phyloP scores from a whole-genome alignment of 257 asterid genomes.

The Primulina eburnea region DNA sequence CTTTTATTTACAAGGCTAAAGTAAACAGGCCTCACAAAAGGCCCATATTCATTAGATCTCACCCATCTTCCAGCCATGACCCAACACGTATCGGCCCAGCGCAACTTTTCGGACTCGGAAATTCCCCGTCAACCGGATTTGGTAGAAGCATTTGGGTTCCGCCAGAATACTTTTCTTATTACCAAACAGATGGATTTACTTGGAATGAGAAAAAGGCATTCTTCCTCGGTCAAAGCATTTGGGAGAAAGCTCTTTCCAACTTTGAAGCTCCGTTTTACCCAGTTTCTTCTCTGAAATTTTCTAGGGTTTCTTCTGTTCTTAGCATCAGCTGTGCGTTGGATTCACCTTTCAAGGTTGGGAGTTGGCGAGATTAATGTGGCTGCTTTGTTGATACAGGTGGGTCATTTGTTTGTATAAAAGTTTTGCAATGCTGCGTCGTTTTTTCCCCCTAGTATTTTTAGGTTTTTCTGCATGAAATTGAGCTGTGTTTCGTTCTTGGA shows the following conservation, averaged over 20 bases:
- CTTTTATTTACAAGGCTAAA: not conserved
- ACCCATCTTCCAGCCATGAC: conserved; percentile 13
- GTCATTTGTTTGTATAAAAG: not conserved
- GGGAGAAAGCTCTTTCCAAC: conserved; percentile 40
- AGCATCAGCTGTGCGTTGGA: not conserved
- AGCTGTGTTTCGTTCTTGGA: not conserved
- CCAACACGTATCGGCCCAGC: conserved; percentile 25
- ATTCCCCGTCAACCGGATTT: conserved; percentile 42
- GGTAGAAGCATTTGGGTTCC: conserved; percentile 53
- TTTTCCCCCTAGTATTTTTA: too few relatives aligned
- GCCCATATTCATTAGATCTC: not conserved
- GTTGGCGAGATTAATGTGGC: conserved; percentile 25
- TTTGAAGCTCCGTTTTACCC: conserved; percentile 24
- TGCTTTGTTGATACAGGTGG: conserved; percentile 36
- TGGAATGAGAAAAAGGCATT: conserved; percentile 11
- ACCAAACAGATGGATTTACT: conserved; percentile 6
- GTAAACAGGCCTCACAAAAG: too few relatives aligned
- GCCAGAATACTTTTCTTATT: conserved; percentile 32
- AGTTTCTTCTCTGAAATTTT: conserved; percentile 21
- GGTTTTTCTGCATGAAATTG: not conserved
- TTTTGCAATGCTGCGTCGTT: not conserved
- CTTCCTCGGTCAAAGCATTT: conserved; percentile 40
- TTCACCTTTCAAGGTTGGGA: conserved; percentile 9
- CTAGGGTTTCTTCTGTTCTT: conserved; percentile 11
- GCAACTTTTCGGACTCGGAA: conserved; percentile 32